Base-by-base conservation (phyloP, 768 basidiomycete genomes). In the Suillus weaverae region DNA sequence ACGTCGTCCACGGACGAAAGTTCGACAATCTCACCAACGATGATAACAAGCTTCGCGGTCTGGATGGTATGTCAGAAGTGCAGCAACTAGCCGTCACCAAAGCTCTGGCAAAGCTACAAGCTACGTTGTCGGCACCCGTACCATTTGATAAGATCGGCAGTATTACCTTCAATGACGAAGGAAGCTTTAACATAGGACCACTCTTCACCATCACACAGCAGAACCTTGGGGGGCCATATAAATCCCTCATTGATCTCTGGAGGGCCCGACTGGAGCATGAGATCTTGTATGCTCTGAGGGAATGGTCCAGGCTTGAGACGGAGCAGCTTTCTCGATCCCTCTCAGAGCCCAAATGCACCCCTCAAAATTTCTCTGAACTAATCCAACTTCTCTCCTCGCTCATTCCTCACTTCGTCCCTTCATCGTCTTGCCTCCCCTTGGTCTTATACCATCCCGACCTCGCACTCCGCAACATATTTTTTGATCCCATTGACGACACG, bases 391-490 rank as follows among this genome's bases (percentile, higher is more conserved):
- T 59, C 8, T 39, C 38, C 26, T 59, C 38, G 26, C 26, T 39
- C 26, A 20, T 36, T 20, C 56, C 26, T 2, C 38, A 41, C 38
- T 59, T 59, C 18, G 26, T 59, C 8, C 56, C 56, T 59, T 38
- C 26, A 30, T 20, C 56, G 2, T 30, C 26, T 39, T 59, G 30
- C n/a, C 36, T 57, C 22, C 36, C 26, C 9, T 39, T 59, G 38
- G 38, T 11, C 18, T 59, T 59, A 26, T n/a, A 57, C 16, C 55
- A 57, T 38, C 55, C 55, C 2, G 55, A 57, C 55, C 36, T 57
- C 36, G 55, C 55, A 36, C 55, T 57, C 4, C 55, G 55, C 14
- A 57, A 57, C 22, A 22, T 57, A 3, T 56, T 57, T 57, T 57
- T 57, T 57, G 55, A 57, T 38, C 55, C 22, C 16, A 57, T 4